A percentile compares a stretch with the other conserved stretches of the same genome.
Evolutionary conservation across 139 green algal genomes (phyloP).

Genomic region (Chlorella ohadii): DNA sequence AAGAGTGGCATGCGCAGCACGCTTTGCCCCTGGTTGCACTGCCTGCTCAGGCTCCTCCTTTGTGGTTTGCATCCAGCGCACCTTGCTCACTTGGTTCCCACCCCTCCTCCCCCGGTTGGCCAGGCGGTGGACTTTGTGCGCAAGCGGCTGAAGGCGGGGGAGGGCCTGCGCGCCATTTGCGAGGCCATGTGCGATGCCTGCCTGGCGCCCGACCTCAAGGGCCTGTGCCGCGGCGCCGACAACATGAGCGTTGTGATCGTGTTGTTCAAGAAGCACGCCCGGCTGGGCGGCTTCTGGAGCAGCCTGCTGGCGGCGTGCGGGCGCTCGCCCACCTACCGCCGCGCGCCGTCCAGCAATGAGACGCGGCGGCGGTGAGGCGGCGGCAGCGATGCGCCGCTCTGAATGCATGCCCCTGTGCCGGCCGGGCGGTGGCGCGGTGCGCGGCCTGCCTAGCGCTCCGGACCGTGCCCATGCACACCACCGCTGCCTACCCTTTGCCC

Average conservation of each 20-base stretch:
- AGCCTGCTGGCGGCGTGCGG: constrained; percentile 14
- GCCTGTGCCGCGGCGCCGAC: constrained; percentile 36
- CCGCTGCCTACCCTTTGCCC: neutral
- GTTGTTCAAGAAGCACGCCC: constrained; percentile 38
- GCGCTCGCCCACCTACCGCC: neutral
- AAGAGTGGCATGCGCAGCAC: too few relatives aligned
- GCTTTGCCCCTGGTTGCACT: too few relatives aligned
- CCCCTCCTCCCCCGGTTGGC: neutral
- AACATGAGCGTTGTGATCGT: constrained; percentile 19
- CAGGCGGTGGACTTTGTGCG: constrained; percentile 78
- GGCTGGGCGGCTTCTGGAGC: constrained; percentile 17
- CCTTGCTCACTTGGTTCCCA: too few relatives aligned
- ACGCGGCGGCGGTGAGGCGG: neutral
- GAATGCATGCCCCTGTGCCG: neutral
- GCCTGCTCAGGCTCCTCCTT: too few relatives aligned
- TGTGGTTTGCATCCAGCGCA: constrained; percentile 31
- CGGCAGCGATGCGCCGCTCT: too few relatives aligned
- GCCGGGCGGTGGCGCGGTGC: too few relatives aligned
- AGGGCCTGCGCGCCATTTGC: constrained; percentile 49
- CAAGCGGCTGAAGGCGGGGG: constrained; percentile 52
- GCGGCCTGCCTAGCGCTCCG: too few relatives aligned
- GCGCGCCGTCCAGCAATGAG: neutral
- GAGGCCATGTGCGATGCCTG: constrained; percentile 74
- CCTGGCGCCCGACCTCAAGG: constrained; percentile 44
- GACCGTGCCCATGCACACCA: too few relatives aligned